Evolutionary conservation across 2,329 filamentous ascomycete species (phyloP), one percentile per base, ranked within the genome.

Genomic region (Dothideomycetes sp.): DNA sequence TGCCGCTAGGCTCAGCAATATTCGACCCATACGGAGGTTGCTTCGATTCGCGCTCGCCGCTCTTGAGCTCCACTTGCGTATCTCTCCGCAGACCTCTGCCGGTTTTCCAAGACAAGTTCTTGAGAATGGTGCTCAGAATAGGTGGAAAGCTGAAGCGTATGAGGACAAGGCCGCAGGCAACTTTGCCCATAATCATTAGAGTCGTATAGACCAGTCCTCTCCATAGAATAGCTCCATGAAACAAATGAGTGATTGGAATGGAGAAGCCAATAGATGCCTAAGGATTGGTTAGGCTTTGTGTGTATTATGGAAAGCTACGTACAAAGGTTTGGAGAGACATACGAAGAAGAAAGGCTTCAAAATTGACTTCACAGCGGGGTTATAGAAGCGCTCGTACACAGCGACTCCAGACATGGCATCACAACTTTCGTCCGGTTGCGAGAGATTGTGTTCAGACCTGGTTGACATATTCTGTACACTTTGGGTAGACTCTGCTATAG

Each of bases 161-260:
- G 31, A 68, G 51, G 52, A 59, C 63, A 3, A 66, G 47, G 35
- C 66, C 53, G 47, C 62, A 61, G 4, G 60, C 46, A 7, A 66
- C 35, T 45, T 66, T 66, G 2, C 45, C 64, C 2, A 83, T 37
- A 1, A 68, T 53, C 84, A 91, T 91, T 3, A 91, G 60, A 0
- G 79, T 46, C 0, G 79, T 68, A 50, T 88, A 91, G 1, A 87
- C 68, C 0, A 87, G 45, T 0, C 84, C 84, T 9, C 76, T 73
- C 84, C 82, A 91, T 2, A 87, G 59, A 0, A 83, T 67, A 0
- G 61, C 51, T 0, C 73, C 73, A 0, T 56, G 55, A 49, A 87
- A 89, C 67, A 91, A 77, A 4, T 73, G 61, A 0, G 71, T 74
- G 19, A 89, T 79, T 0, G 84, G 84, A 2, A 91, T 82, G 0